Conservation (phyloP, 805 yeast species). For the Sugiyamaella floridensis region DNA sequence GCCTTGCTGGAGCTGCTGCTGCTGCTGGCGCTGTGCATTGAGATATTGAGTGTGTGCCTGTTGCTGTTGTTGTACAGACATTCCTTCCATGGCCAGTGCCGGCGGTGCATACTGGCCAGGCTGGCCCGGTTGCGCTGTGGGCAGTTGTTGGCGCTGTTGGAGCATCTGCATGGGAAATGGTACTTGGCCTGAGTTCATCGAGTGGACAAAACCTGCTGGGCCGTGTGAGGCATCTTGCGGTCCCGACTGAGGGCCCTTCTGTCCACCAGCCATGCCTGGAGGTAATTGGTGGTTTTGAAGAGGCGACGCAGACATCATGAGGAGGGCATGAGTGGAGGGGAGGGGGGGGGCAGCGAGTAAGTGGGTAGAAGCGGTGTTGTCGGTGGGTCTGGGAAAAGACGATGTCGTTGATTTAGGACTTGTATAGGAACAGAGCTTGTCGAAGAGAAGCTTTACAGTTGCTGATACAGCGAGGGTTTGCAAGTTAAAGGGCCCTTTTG, state of each 20-base stretch:
- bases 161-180: conserved; percentile 10
- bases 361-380: background rate
- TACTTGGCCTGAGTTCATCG: conserved; percentile 7
- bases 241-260: conserved; percentile 3
- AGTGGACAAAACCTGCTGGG: background rate
- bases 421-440: too few relatives aligned
- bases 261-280: conserved; percentile 12
- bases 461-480: too few relatives aligned
- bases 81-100: background rate
- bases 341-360: background rate
- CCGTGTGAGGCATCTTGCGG: background rate
- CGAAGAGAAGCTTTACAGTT: too few relatives aligned
- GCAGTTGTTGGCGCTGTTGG: background rate
- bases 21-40: conserved; percentile 6
- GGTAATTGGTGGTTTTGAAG: conserved; percentile 18
- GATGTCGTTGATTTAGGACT: background rate
- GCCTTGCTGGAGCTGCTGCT: conserved; percentile 11
- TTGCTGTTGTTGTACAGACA: conserved; percentile 3
- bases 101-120: background rate
- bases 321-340: conserved; percentile 4
- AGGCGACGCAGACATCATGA: conserved; percentile 19
- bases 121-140: background rate
- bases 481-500: too few relatives aligned
- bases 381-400: background rate
- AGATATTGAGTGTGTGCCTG: conserved; percentile 6